Evolutionary conservation across 1,284 basidiomycete genomes (phyloP), one percentile per base, ranked within the genome.

Genomic region (Pseudozyma tsukubaensis): DNA sequence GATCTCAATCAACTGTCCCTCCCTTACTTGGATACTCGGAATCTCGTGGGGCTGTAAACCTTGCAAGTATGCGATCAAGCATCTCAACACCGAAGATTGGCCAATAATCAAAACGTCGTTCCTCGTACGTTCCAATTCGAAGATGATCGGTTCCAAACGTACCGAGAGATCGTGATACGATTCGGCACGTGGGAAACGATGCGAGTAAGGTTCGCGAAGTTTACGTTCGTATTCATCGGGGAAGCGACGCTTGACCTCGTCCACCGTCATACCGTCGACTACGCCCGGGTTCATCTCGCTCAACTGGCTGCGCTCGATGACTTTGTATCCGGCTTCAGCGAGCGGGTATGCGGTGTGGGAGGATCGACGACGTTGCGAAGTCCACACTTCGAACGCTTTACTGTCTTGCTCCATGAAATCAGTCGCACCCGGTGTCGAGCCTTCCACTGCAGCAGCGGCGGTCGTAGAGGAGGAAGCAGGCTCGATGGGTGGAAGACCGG

Each of bases 291-390:
- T 99, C 83, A 99, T 96, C 87, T 99, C 95, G 61, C 91, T 89
- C 92, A 99, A 96, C 85, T 96, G 95, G 0, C 92, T 90, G 78
- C 95, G 94, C 86, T 99, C 94, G 47, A 94, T 89, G 19, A 99
- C 93, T 82, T 85, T 82, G 76, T 87, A 89, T 1, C 88, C 88
- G 0, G 86, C 78, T 61, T 88, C 89, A 53, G 94, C 88, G 86
- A 99, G 97, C 0, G 96, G 96, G 91, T 94, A 95, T 1, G 94
- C 94, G 1, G 94, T 97, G 84, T 97, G 94, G 78, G 96, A 91
- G 6, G 95, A 93, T 50, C 97, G 89, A 42, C 94, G 88, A 14
- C 96, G 90, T 0, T 96, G 92, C 1, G 94, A 97, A 0, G 95
- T 97, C 97, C 97, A 99, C 37, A 99, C 92, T 92, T 97, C 66